Percentiles rank a stretch among this genome's conserved stretches.
These are phyloP conservation scores for Lophium mytilinum DNA, from an alignment of 495 filamentous ascomycete genomes.

Conservation along the genomic window DNA sequence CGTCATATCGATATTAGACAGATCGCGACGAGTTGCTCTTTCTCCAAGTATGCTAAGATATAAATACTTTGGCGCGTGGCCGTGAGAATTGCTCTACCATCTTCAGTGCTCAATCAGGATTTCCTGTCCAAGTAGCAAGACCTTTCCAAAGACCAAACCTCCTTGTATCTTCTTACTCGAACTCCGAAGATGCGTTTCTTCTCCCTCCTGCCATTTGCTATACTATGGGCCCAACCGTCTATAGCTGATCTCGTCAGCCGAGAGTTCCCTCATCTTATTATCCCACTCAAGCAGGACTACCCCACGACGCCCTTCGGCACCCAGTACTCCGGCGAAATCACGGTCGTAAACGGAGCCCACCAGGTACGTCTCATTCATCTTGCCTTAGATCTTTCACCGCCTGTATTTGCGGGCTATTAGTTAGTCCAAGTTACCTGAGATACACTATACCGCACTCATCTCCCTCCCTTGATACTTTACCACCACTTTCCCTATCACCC, in stretches of 20 bases:
- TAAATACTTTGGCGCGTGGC: neutral
- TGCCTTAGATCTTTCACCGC: too few relatives aligned
- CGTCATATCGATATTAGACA: neutral
- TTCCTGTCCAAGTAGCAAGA: neutral
- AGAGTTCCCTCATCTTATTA: conserved; percentile 18
- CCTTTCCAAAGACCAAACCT: neutral
- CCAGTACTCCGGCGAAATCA: neutral
- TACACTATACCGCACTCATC: neutral
- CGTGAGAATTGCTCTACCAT: neutral
- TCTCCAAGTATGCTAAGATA: neutral
- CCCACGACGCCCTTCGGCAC: conserved; percentile 8
- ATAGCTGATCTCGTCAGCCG: neutral
- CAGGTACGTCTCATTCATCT: neutral
- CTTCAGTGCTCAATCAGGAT: neutral
- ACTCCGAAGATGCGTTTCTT: neutral
- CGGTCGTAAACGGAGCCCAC: neutral
- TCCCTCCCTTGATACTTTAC: neutral
- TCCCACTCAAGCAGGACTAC: conserved; percentile 8
- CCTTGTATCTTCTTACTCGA: neutral
- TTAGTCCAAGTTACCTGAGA: neutral
- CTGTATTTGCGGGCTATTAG: neutral
- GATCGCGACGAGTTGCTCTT: neutral
- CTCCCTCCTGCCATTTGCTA: neutral
- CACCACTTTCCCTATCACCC: neutral
- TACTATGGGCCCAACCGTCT: neutral